Evolutionary conservation across 2,329 filamentous ascomycete species (phyloP), one percentile per base, ranked within the genome.

Genomic region (Ceratocystis destructans): DNA sequence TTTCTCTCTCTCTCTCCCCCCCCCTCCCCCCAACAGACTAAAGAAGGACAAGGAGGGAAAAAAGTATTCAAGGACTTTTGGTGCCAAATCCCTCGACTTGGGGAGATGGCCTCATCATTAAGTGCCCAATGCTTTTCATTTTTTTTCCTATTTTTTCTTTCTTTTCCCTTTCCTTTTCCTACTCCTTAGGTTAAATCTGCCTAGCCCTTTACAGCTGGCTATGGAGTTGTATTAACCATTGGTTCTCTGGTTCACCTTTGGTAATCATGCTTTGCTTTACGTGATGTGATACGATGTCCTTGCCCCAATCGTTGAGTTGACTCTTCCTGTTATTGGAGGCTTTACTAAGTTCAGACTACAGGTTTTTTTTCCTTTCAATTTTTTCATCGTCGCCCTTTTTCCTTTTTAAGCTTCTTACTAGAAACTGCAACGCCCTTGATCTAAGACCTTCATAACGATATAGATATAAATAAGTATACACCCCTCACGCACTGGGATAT

Each of bases 21-120:
- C 15, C 5, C 28, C 28, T 5, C 25, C 15, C 7, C 53, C 31
- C 25, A 28, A 57, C 53, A n/a, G 48, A 22, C 20, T 20, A 25
- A 53, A 57, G 22, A 57, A 48, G 20, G 20, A 20, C 46, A 48
- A 20, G 25, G 15, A 33, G 28, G 2, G 31, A 57, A 22, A 53
- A 55, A 57, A 57, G 53, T 57, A 57, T 57, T n/a, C 28, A 57
- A 57, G 53, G 31, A 57, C 53, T 57, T 57, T 57, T 57, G 53
- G 25, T 33, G 53, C 53, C 22, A 33, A 57, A 57, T 57, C 53
- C 28, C 53, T 25, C 53, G 53, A 57, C 22, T 57, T 57, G 53
- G 15, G 22, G 25, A 57, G 53, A 57, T 57, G 53, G 53, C 53
- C 53, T 57, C 53, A 57, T 57, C 53, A 57, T 25, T 28, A 20